Percentiles rank a stretch among this genome's conserved stretches.
Evolutionary conservation across 23 red algal species (phyloP).

Genomic region (Gracilaria caudata): DNA sequence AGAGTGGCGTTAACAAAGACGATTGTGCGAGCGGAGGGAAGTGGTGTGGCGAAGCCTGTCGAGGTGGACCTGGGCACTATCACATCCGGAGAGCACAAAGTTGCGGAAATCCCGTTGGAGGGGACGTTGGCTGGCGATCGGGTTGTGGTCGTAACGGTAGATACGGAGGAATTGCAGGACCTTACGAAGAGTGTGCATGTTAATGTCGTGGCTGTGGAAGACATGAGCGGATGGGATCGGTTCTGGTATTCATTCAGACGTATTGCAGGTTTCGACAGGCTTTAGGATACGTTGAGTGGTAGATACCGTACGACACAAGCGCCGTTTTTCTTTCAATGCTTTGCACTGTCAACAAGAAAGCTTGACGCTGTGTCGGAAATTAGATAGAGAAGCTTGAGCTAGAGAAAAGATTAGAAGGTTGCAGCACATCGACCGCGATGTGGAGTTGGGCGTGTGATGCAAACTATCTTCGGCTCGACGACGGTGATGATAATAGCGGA

Average conservation of each 20-base stretch:
- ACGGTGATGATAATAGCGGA: too few species aligned
- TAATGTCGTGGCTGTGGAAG: not conserved
- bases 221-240: not conserved
- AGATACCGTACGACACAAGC: too few species aligned
- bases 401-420: too few species aligned
- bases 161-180: constrained; percentile 38
- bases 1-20: not conserved
- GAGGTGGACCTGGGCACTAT: not conserved
- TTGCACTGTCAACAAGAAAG: too few species aligned
- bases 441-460: too few species aligned
- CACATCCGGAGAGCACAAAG: not conserved
- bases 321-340: too few species aligned
- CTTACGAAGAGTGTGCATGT: constrained; percentile 23
- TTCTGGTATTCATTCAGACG: constrained; percentile 1
- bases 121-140: constrained; percentile 4
- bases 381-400: too few species aligned
- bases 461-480: too few species aligned
- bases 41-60: not conserved
- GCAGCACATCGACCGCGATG: too few species aligned
- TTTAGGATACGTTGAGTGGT: too few species aligned
- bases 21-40: not conserved
- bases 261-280: too few species aligned
- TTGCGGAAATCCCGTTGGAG: constrained; percentile 7
- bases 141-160: constrained; percentile 11
- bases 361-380: too few species aligned